These are phyloP conservation scores for Lepidium sativum DNA, from an alignment of 345 rosid genomes.

Conservation along the genomic window DNA sequence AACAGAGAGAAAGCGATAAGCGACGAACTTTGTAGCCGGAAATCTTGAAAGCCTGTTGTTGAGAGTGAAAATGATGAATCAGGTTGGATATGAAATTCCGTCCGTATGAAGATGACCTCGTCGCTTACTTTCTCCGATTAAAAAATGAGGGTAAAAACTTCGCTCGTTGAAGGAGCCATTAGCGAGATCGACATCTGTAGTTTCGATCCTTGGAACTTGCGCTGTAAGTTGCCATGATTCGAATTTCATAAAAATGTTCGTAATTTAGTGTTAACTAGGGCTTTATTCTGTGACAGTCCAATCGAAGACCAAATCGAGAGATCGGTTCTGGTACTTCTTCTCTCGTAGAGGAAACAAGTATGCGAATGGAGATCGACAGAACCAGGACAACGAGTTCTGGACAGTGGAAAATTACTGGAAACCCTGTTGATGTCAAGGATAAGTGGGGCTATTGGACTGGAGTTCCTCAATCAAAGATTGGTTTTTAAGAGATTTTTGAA, in stretches of 20 bases:
- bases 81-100: constrained; percentile 35
- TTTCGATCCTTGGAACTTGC: constrained; percentile 44
- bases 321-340: constrained; percentile 30
- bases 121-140: constrained; percentile 23
- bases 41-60: not conserved
- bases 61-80: not conserved
- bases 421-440: not conserved
- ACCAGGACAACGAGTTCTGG: constrained; percentile 28
- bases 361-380: constrained; percentile 5
- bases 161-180: constrained; percentile 2
- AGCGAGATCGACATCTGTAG: constrained; percentile 31
- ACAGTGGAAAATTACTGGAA: constrained; percentile 36
- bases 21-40: not conserved
- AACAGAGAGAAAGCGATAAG: not conserved
- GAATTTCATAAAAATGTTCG: not conserved
- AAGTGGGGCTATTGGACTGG: not conserved
- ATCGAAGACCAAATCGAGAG: constrained; percentile 13
- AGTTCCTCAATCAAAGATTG: constrained; percentile 16
- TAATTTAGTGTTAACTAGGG: not conserved
- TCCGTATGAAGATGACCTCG: constrained; percentile 41
- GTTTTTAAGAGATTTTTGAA: constrained; percentile 28
- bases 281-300: not conserved
- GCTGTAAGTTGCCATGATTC: constrained; percentile 3
- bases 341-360: constrained; percentile 3
- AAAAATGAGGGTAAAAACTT: constrained; percentile 24